Base-by-base conservation (phyloP, 1,284 basidiomycete genomes). In the Phenoliferia sp. region DNA sequence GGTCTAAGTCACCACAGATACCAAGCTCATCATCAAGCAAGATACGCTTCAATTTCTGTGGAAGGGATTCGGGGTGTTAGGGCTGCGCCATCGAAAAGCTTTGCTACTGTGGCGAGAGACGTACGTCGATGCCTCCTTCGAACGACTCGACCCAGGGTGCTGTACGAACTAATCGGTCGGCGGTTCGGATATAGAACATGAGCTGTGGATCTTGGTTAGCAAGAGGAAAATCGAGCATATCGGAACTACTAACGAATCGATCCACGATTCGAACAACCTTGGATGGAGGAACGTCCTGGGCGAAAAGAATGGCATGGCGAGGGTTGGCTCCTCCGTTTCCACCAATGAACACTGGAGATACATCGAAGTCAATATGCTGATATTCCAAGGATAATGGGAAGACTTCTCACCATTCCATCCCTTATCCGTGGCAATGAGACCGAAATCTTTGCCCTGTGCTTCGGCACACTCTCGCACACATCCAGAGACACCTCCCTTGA, bases 381-480 rank as follows among this genome's bases (percentile, higher is more conserved):
- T 67, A 31, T 29, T 57, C 32, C 48, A 50, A 1, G 22, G 34
- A 32, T 7, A n/a, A 61, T 33, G 32, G 4, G 55, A 34, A 33
- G 48, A 31, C 26, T 28, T 77, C 81, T 71, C 71, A 85, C 83
- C 78, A 72, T 89, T 88, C 87, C 87, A 89, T 26, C 88, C 88
- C 78, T 90, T 90, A 78, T 86, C 86, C 0, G 87, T 89, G 1
- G 89, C 89, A 67, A 90, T 90, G 44, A 90, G 79, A 31, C 89
- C 89, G 75, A 90, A 90, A 78, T 90, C 89, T 73, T 87, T 88
- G 36, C 81, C 81, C 73, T 90, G 88, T 0, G 89, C 88, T 77
- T 90, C 89, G 0, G 88, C 88, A 71, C 88, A 90, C 75, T 89
- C 88, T 26, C 88, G 83, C 0, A 88, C 83, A 73, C 88, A 90